These are phyloP conservation scores for Roridomyces roridus DNA, from an alignment of 768 basidiomycete species.

Conservation along the genomic window DNA sequence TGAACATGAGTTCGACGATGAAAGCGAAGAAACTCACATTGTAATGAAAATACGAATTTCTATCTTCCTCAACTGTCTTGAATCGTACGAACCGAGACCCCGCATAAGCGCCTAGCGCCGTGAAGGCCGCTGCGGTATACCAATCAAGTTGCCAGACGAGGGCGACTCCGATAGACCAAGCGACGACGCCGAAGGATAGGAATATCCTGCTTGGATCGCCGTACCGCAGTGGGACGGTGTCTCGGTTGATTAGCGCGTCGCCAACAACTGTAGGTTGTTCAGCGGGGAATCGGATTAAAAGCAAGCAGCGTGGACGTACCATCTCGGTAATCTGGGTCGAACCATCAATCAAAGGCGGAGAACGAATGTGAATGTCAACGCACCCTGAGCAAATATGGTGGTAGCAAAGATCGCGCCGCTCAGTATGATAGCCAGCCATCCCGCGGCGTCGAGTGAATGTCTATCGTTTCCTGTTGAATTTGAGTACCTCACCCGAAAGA, in stretches of 20 bases:
- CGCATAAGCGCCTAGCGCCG: constrained; percentile 35
- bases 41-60: constrained; percentile 43
- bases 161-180: constrained; percentile 41
- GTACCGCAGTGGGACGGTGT: constrained; percentile 48
- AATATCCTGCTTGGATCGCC: constrained; percentile 31
- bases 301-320: background rate
- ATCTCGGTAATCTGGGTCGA: constrained; percentile 14
- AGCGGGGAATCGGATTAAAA: constrained; percentile 36
- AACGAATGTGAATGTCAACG: too few relatives aligned
- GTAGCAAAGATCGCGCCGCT: constrained; percentile 44
- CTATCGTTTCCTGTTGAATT: constrained; percentile 25
- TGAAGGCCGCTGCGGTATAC: constrained; percentile 30
- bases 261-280: constrained; percentile 32
- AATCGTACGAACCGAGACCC: constrained; percentile 37
- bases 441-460: constrained; percentile 29
- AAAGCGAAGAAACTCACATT: constrained; percentile 33
- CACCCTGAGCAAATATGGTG: constrained; percentile 47
- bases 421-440: constrained; percentile 35
- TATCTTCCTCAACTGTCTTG: constrained; percentile 35
- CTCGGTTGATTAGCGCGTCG: constrained; percentile 41
- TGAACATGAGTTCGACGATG: background rate
- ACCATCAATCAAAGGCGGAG: background rate
- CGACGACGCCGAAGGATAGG: constrained; percentile 35
- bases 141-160: constrained; percentile 39
- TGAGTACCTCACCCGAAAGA: background rate